Evolutionary conservation across 805 yeast genomes (phyloP).

Genomic region (Komagataella populi): DNA sequence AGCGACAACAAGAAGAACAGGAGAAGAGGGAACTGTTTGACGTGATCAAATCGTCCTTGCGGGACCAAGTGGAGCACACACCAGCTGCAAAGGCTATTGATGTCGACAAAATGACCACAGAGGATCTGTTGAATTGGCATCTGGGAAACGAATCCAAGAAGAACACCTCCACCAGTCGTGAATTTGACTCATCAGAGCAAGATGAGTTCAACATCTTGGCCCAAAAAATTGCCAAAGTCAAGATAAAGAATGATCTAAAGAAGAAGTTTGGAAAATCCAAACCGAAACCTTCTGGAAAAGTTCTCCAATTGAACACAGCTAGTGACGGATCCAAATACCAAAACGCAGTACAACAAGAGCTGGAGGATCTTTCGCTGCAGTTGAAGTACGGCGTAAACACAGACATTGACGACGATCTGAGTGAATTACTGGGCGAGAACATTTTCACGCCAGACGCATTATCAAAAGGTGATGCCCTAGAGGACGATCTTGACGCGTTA

Average conservation of each 20-base stretch:
- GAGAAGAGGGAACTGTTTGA: slow-evolving; percentile 1
- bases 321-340: slow-evolving; percentile 7
- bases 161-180: neutral
- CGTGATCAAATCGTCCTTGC: neutral
- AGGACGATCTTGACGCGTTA: neutral
- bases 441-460: neutral
- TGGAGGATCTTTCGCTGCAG: slow-evolving; percentile 2
- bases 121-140: slow-evolving; percentile 3
- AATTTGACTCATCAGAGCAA: slow-evolving; percentile 7
- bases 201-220: slow-evolving; percentile 10
- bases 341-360: slow-evolving; percentile 5
- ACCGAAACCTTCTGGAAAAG: slow-evolving; percentile 7
- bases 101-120: slow-evolving; percentile 1
- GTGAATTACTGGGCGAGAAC: slow-evolving; percentile 8
- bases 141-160: slow-evolving; percentile 2
- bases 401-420: slow-evolving; percentile 9
- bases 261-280: slow-evolving; percentile 2
- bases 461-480: neutral
- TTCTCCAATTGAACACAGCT: slow-evolving; percentile 3
- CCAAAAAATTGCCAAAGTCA: slow-evolving; percentile 10
- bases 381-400: slow-evolving; percentile 1
- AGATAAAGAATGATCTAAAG: slow-evolving; percentile 7
- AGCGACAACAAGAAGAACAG: slow-evolving; percentile 3
- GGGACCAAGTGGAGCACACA: neutral
- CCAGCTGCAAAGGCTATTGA: neutral